A percentile compares a stretch with the other conserved stretches of the same genome.
Evolutionary conservation across 192 early-diverging fungal species (phyloP).

Genomic region (Podila epicladia): DNA sequence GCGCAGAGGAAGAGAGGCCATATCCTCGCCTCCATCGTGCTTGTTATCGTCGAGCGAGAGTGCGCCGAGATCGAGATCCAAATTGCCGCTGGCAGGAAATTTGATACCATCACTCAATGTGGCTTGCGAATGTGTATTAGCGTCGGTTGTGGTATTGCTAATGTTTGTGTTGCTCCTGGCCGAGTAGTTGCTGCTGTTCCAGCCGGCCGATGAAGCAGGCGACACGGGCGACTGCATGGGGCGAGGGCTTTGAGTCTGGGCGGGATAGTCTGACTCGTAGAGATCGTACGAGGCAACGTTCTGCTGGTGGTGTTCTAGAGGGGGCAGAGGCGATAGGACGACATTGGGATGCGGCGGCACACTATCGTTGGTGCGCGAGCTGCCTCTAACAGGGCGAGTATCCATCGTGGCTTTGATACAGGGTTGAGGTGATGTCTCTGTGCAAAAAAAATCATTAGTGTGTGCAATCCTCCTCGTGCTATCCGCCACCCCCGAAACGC

Average conservation of each 20-base stretch:
- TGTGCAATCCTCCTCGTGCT: too few species aligned
- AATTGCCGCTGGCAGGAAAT: not conserved
- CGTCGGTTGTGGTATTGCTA: not conserved
- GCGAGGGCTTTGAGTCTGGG: conserved; percentile 19
- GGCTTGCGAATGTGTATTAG: not conserved
- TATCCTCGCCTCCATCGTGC: not conserved
- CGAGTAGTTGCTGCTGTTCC: conserved; percentile 1
- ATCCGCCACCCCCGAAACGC: too few species aligned
- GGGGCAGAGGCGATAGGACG: conserved; percentile 28
- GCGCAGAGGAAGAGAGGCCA: conserved; percentile 18
- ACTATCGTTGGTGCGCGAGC: conserved; percentile 34
- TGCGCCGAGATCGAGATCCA: conserved; percentile 29
- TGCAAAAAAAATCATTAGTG: not conserved
- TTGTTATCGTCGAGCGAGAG: conserved; percentile 30
- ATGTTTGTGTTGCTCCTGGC: not conserved
- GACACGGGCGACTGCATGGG: conserved; percentile 8
- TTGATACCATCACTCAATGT: conserved; percentile 8
- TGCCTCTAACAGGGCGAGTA: conserved; percentile 35
- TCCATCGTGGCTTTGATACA: not conserved
- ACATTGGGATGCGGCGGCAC: conserved; percentile 30
- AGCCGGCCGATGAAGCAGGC: conserved; percentile 1
- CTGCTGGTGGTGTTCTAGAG: conserved; percentile 23
- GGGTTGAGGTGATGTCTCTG: too few species aligned
- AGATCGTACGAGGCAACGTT: conserved; percentile 24
- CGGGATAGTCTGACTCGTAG: conserved; percentile 30